Evolutionary conservation across 345 rosid species (phyloP), one percentile per base, ranked within the genome.

Genomic region (Eutrema japonicum): DNA sequence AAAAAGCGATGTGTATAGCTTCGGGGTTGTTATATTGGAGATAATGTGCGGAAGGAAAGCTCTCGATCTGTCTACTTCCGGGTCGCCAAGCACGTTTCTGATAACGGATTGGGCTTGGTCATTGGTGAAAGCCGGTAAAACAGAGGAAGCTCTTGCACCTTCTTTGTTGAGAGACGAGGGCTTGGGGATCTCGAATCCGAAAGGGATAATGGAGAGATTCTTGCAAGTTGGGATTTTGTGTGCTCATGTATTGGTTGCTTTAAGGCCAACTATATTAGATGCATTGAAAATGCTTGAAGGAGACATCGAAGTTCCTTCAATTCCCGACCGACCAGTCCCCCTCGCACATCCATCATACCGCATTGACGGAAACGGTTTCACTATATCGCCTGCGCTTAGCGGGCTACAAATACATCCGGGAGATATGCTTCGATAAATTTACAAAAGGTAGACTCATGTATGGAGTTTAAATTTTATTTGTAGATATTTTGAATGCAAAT

Each of bases 51-150:
- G 93, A 38, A 86, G 97, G 75, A 89, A 83, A 82, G 96, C 89
- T 64, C 93, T 94, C 5, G 96, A 94, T 64, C 59, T 88, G 72
- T 86, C 95, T 41, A 81, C 85, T 16, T 75, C 82, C 0, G 88
- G 85, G 8, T 83, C 95, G 0, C 86, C 96, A 0, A 85, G 56
- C 49, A 88, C 89, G 47, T 77, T 86, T 55, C 30, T 91, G 81
- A 87, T 94, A 60, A 94, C 97, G 0, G 96, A 94, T 66, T 94
- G 97, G 98, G 97, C 84, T 46, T 94, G 98, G 98, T 85, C 95
- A 0, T 63, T 91, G 77, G 77, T 88, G 75, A 94, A 91, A 70
- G 84, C 89, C 0, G 89, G 95, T 62, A 89, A 83, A 75, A 13
- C 78, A 10, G 90, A 84, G 55, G 78, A 84, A 67, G 92, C 89